phyloP scores from a whole-genome alignment of 2,329 filamentous ascomycete genomes.

The Tolypocladium amazonense region DNA sequence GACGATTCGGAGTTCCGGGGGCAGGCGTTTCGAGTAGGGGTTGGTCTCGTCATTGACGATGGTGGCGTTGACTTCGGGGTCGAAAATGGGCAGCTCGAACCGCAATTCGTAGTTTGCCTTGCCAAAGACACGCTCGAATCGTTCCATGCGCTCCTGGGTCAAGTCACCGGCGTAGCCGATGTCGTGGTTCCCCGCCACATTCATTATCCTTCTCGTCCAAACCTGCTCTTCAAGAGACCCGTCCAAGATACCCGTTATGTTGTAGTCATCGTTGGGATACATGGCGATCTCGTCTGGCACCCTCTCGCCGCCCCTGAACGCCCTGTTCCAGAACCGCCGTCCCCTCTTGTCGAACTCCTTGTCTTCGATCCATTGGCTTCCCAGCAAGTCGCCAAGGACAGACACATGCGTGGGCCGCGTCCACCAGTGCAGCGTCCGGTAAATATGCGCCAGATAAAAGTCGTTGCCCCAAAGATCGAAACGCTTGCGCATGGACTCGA shows the following conservation, averaged over 20 bases:
- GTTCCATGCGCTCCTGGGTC: constrained; percentile 58
- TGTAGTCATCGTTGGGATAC: constrained; percentile 38
- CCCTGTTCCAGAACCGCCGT: constrained; percentile 66
- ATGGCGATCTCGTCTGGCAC: constrained; percentile 46
- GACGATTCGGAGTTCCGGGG: constrained; percentile 68
- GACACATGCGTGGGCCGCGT: constrained; percentile 74
- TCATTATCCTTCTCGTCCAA: constrained; percentile 75
- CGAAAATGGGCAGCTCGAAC: constrained; percentile 47
- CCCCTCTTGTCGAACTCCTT: constrained; percentile 70
- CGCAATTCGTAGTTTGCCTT: constrained; percentile 83
- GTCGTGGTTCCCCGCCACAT: constrained; percentile 91
- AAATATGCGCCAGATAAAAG: constrained; percentile 88
- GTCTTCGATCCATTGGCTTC: constrained; percentile 89
- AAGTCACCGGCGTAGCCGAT: constrained; percentile 93
- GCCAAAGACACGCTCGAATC: constrained; percentile 81
- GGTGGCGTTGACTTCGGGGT: constrained; percentile 26
- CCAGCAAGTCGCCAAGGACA: constrained; percentile 82
- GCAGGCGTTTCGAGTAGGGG: constrained; percentile 33
- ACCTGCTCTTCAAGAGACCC: constrained; percentile 29
- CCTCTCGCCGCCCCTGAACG: constrained; percentile 59
- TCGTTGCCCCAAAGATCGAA: constrained; percentile 91
- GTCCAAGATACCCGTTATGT: constrained; percentile 37
- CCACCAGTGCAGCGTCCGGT: constrained; percentile 76
- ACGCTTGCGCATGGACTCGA: constrained; percentile 63
- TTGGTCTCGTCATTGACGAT: constrained; percentile 31